Percentiles rank a stretch among this genome's conserved stretches.
Evolutionary conservation across 805 yeast species (phyloP).

Genomic region (Sporopachydermia lactativora): DNA sequence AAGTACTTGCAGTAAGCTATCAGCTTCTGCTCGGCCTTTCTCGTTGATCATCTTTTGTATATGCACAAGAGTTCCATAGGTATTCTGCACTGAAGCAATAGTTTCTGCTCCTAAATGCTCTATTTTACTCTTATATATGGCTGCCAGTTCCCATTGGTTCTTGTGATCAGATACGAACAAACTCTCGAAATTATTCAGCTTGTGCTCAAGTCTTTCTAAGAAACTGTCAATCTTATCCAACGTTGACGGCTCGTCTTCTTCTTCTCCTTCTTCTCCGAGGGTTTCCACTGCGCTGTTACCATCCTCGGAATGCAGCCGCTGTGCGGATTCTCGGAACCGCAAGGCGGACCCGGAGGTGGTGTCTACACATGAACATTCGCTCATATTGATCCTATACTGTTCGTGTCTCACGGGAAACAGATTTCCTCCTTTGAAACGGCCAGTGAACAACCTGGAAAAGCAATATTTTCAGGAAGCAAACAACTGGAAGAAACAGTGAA

Average conservation of each 20-base stretch:
- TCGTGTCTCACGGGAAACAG: too few species aligned
- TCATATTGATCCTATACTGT: too few species aligned
- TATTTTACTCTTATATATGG: neutral
- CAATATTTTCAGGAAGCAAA: too few species aligned
- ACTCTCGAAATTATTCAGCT: constrained; percentile 19
- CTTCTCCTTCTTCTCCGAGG: neutral
- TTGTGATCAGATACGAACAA: constrained; percentile 14
- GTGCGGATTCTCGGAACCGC: too few species aligned
- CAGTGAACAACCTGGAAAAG: too few species aligned
- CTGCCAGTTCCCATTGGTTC: constrained; percentile 16
- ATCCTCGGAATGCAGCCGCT: too few species aligned
- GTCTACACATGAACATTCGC: too few species aligned
- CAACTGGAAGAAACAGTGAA: too few species aligned
- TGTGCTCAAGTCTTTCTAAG: constrained; percentile 11
- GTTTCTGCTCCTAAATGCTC: neutral
- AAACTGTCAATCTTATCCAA: constrained; percentile 12
- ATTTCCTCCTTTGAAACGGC: too few species aligned
- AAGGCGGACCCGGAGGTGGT: too few species aligned
- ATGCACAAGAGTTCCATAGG: constrained; percentile 15
- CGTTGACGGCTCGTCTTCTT: neutral
- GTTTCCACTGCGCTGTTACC: too few species aligned
- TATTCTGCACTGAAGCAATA: constrained; percentile 10
- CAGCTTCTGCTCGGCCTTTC: constrained; percentile 20
- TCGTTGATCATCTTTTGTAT: constrained; percentile 18
- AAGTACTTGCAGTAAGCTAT: constrained; percentile 16